Conservation (phyloP, 1,284 basidiomycete genomes). For the Mycena sp. region DNA sequence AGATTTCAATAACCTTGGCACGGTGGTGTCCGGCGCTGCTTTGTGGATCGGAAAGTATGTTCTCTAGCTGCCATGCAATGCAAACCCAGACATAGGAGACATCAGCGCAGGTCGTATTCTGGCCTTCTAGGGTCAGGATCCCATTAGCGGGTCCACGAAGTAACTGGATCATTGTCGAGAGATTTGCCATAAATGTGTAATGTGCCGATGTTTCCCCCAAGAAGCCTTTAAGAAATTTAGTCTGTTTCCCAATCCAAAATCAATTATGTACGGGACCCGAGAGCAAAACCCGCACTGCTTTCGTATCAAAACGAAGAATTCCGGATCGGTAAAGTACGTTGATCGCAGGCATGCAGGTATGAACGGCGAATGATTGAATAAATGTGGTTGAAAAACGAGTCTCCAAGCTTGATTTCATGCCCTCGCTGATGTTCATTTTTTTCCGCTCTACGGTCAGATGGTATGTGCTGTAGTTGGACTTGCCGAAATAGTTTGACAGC, state of each 20-base stretch:
- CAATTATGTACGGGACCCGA: neutral
- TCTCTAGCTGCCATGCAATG: constrained; percentile 35
- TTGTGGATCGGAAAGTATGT: constrained; percentile 19
- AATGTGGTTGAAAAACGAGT: constrained; percentile 22
- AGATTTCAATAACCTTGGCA: constrained; percentile 25
- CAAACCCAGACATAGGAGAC: constrained; percentile 40
- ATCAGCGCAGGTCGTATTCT: constrained; percentile 37
- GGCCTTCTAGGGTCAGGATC: constrained; percentile 37
- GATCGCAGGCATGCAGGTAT: constrained; percentile 21
- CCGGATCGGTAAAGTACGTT: constrained; percentile 1
- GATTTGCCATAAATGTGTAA: constrained; percentile 28
- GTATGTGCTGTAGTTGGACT: constrained; percentile 15
- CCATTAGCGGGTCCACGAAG: constrained; percentile 31
- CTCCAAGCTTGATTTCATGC: constrained; percentile 26
- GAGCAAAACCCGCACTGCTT: constrained; percentile 7
- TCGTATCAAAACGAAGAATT: constrained; percentile 13
- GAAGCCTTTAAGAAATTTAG: constrained; percentile 29
- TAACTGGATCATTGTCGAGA: constrained; percentile 31
- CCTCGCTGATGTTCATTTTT: constrained; percentile 11
- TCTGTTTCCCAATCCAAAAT: constrained; percentile 18
- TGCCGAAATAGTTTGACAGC: too few relatives aligned
- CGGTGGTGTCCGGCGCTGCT: constrained; percentile 1
- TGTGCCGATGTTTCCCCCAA: constrained; percentile 23
- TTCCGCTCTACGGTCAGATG: constrained; percentile 6
- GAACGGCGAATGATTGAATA: constrained; percentile 10